Evolutionary conservation across 768 basidiomycete genomes (phyloP).

Genomic region (Termitomyces heimii): DNA sequence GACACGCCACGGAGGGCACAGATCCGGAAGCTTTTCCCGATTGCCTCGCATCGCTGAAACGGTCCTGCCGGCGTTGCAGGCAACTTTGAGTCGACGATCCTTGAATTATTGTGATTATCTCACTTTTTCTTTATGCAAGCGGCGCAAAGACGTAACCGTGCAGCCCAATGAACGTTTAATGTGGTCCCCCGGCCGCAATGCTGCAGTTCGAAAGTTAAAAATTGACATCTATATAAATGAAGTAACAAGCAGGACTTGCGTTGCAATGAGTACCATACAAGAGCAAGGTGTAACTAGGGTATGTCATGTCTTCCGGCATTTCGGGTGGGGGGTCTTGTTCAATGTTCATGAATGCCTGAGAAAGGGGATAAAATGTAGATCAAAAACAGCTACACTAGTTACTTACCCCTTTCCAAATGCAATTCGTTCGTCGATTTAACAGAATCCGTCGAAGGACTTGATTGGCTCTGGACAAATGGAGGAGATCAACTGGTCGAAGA

Average conservation of each 20-base stretch:
- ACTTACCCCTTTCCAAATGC: slow-evolving; percentile 27
- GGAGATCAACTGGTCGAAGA: slow-evolving; percentile 33
- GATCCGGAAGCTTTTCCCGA: background rate
- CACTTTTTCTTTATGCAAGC: background rate
- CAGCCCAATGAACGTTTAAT: slow-evolving; percentile 13
- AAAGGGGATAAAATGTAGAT: background rate
- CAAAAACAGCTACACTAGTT: background rate
- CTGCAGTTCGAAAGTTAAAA: background rate
- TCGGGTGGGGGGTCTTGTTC: slow-evolving; percentile 13
- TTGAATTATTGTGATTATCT: background rate
- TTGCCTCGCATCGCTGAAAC: background rate
- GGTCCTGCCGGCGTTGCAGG: background rate
- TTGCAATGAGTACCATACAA: slow-evolving; percentile 27
- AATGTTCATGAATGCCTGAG: slow-evolving; percentile 18
- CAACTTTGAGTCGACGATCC: background rate
- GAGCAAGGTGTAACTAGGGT: slow-evolving; percentile 27
- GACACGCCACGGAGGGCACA: background rate
- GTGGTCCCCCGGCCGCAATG: slow-evolving; percentile 8
- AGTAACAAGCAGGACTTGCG: slow-evolving; percentile 15
- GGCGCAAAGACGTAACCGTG: slow-evolving; percentile 13
- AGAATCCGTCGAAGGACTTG: slow-evolving; percentile 29
- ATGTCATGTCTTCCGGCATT: slow-evolving; percentile 24
- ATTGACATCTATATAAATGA: background rate
- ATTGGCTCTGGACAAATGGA: slow-evolving; percentile 32
- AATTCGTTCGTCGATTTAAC: slow-evolving; percentile 14